phyloP scores from a whole-genome alignment of 805 yeast species.

The Cyberlindnera xishuangbannaensis region DNA sequence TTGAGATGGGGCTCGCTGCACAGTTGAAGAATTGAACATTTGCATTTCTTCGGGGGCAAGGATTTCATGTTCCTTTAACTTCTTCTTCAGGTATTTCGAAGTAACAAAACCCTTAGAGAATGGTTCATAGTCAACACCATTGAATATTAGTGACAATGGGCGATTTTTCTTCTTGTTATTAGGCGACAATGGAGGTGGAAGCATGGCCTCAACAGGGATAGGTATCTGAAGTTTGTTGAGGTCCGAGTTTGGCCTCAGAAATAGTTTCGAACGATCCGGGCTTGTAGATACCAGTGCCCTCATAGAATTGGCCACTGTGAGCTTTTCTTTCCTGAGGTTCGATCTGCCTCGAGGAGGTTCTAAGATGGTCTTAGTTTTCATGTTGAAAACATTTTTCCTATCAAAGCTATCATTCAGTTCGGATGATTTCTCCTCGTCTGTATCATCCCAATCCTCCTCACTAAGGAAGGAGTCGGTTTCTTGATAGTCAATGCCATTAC shows the following conservation, averaged over 20 bases:
- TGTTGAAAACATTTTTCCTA: slow-evolving; percentile 10
- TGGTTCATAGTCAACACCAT: slow-evolving; percentile 32
- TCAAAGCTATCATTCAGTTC: slow-evolving; percentile 5
- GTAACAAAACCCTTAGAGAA: slow-evolving; percentile 13
- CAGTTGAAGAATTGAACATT: neutral
- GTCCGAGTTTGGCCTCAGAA: slow-evolving; percentile 31
- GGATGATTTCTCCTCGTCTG: slow-evolving; percentile 2
- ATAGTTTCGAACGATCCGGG: slow-evolving; percentile 23
- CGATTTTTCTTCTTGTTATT: slow-evolving; percentile 25
- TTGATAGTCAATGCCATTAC: no score
- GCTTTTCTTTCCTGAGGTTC: slow-evolving; percentile 1
- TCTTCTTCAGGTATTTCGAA: slow-evolving; percentile 4
- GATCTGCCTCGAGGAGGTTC: slow-evolving; percentile 11
- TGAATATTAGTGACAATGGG: slow-evolving; percentile 29
- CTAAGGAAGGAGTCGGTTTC: slow-evolving; percentile 12
- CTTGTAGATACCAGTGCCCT: slow-evolving; percentile 13
- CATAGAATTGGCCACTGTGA: slow-evolving; percentile 20
- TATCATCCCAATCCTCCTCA: slow-evolving; percentile 13
- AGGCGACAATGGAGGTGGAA: slow-evolving; percentile 35
- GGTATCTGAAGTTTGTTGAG: slow-evolving; percentile 29
- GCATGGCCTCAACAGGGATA: slow-evolving; percentile 31
- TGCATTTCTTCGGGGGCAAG: neutral
- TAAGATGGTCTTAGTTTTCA: slow-evolving; percentile 6
- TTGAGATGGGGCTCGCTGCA: slow-evolving; percentile 9
- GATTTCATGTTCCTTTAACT: slow-evolving; percentile 1